Percentiles rank a stretch among this genome's conserved stretches.
Evolutionary conservation across 768 basidiomycete species (phyloP).

Genomic region (Aureoboletus auriporus): DNA sequence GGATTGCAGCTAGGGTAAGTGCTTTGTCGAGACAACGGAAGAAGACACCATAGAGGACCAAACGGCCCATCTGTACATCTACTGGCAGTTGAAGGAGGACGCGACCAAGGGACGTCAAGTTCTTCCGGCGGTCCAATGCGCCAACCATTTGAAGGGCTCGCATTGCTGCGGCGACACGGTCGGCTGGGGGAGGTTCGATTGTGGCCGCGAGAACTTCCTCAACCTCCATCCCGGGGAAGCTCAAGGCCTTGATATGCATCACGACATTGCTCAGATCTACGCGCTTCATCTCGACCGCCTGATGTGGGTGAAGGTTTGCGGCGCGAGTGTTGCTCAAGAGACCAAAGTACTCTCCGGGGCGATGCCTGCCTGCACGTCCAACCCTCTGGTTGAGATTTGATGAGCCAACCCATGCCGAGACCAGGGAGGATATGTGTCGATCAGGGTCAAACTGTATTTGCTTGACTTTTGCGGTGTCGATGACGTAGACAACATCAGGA

Average conservation of each 20-base stretch:
- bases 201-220: conserved; percentile 81
- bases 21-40: conserved; percentile 90
- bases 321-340: conserved; percentile 66
- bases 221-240: conserved; percentile 80
- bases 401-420: conserved; percentile 87
- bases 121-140: conserved; percentile 71
- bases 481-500: conserved; percentile 91
- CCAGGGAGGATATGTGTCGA: conserved; percentile 81
- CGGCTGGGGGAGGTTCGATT: conserved; percentile 84
- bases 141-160: conserved; percentile 79
- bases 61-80: conserved; percentile 84
- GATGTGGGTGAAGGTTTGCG: conserved; percentile 64
- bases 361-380: conserved; percentile 88
- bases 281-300: conserved; percentile 94
- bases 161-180: conserved; percentile 77
- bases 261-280: conserved; percentile 87
- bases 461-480: conserved; percentile 86
- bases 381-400: conserved; percentile 91
- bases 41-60: conserved; percentile 87
- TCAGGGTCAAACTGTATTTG: conserved; percentile 88
- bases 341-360: conserved; percentile 88
- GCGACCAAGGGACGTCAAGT: conserved; percentile 81
- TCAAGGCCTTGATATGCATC: conserved; percentile 94
- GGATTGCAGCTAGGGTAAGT: conserved; percentile 85
- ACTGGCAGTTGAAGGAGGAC: conserved; percentile 88